Conservation (phyloP, 2,329 filamentous ascomycete genomes). For the Aspergillus novofumigatus region DNA sequence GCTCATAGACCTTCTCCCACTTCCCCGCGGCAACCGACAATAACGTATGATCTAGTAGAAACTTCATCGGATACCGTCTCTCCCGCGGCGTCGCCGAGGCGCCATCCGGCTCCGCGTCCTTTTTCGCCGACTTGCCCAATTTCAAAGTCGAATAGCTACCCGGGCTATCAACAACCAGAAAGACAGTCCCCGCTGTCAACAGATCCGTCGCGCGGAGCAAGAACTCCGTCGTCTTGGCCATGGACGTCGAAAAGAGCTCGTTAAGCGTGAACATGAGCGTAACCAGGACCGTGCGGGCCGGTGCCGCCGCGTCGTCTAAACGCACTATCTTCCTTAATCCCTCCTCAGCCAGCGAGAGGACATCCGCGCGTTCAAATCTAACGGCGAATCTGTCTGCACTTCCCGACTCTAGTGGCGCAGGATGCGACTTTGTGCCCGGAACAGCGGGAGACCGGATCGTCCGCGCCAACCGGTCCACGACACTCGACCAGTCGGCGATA, state of each 20-base stretch:
- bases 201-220: constrained; percentile 63
- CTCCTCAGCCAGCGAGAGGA: constrained; percentile 41
- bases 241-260: constrained; percentile 79
- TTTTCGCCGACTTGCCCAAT: constrained; percentile 51
- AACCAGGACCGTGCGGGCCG: constrained; percentile 50
- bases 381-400: constrained; percentile 23
- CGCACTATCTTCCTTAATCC: constrained; percentile 36
- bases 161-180: constrained; percentile 88
- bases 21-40: constrained; percentile 45
- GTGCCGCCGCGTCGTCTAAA: background rate
- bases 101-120: constrained; percentile 4
- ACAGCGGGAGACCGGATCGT: constrained; percentile 46
- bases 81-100: constrained; percentile 38
- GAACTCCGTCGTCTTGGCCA: constrained; percentile 71
- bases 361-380: constrained; percentile 48
- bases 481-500: constrained; percentile 69
- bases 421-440: constrained; percentile 22
- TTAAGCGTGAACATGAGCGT: constrained; percentile 94
- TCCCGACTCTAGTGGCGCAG: constrained; percentile 23
- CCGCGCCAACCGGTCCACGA: constrained; percentile 56
- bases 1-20: constrained; percentile 72
- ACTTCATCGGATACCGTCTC: constrained; percentile 85
- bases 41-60: constrained; percentile 80
- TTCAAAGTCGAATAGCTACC: constrained; percentile 86
- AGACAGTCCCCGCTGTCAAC: constrained; percentile 57